Evolutionary conservation across 306 rosid genomes (phyloP).

Genomic region (Medicago ruthenica): DNA sequence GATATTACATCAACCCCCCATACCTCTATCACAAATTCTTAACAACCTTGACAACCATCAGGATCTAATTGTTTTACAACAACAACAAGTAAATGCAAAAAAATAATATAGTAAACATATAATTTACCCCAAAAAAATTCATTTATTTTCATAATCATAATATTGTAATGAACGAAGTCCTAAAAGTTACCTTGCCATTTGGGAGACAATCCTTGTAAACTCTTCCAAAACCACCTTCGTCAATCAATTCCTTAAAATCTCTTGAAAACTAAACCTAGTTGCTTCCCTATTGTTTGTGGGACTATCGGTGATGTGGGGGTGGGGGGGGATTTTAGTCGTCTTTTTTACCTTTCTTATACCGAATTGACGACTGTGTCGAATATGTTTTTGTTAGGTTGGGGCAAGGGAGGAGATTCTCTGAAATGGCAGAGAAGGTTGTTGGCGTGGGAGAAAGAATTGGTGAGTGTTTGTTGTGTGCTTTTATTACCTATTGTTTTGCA

Average conservation of each 20-base stretch:
- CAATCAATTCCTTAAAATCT: conserved; percentile 71
- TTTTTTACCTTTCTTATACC: too few relatives aligned
- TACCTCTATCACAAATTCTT: conserved; percentile 93
- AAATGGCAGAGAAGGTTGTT: too few relatives aligned
- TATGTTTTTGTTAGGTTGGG: too few relatives aligned
- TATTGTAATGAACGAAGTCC: background rate
- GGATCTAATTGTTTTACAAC: conserved; percentile 85
- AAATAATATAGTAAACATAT: background rate
- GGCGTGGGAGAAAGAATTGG: too few relatives aligned
- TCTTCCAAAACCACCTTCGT: conserved; percentile 97
- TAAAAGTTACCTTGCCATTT: conserved; percentile 50
- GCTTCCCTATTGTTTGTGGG: conserved; percentile 46
- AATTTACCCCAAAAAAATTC: background rate
- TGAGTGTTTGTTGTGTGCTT: too few relatives aligned
- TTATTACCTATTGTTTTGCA: too few relatives aligned
- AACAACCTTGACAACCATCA: conserved; percentile 87
- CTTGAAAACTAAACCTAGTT: conserved; percentile 58
- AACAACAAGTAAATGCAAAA: conserved; percentile 60
- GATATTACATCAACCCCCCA: too few relatives aligned
- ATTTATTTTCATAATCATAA: background rate
- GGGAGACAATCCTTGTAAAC: conserved; percentile 91
- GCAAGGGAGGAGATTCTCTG: too few relatives aligned
- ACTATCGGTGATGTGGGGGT: too few relatives aligned
- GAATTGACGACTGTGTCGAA: too few relatives aligned
- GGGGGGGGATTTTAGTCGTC: too few relatives aligned